A percentile compares a stretch with the other conserved stretches of the same genome.
phyloP scores from a whole-genome alignment of 257 asterid genomes.

The Primulina huaijiensis region DNA sequence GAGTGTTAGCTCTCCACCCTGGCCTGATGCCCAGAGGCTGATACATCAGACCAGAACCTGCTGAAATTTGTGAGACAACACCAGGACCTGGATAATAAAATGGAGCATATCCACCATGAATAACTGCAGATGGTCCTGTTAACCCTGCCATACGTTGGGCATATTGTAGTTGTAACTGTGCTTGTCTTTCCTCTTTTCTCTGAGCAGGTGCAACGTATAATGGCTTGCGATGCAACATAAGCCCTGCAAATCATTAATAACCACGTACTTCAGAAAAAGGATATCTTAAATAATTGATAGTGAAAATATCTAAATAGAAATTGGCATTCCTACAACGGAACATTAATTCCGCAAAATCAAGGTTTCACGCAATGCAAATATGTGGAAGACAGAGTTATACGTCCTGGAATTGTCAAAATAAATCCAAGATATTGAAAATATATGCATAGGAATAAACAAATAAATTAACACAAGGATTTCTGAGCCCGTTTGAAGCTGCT shows the following conservation, averaged over 20 bases:
- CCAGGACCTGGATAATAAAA: conserved; percentile 55
- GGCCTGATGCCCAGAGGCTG: conserved; percentile 58
- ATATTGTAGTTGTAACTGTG: conserved; percentile 53
- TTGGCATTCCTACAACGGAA: not conserved
- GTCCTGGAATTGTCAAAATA: not conserved
- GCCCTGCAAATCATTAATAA: conserved; percentile 43
- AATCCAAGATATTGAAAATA: not conserved
- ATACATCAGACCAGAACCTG: conserved; percentile 50
- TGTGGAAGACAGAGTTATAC: not conserved
- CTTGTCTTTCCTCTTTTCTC: conserved; percentile 79
- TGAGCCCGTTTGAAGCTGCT: not conserved
- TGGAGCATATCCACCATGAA: conserved; percentile 64
- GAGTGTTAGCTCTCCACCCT: conserved; percentile 67
- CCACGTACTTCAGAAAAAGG: not conserved
- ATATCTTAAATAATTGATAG: conserved; percentile 1
- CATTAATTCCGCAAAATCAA: not conserved
- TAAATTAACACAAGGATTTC: not conserved
- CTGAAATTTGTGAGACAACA: conserved; percentile 49
- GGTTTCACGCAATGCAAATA: not conserved
- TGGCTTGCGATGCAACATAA: conserved; percentile 66
- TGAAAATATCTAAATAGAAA: conserved; percentile 12
- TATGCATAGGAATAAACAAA: not conserved
- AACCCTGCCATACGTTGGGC: conserved; percentile 58
- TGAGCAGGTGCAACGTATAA: conserved; percentile 79
- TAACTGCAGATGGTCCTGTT: conserved; percentile 49